Evolutionary conservation across 495 filamentous ascomycete genomes (phyloP), one percentile per base, ranked within the genome.

Genomic region (Podospora pseudocomata): DNA sequence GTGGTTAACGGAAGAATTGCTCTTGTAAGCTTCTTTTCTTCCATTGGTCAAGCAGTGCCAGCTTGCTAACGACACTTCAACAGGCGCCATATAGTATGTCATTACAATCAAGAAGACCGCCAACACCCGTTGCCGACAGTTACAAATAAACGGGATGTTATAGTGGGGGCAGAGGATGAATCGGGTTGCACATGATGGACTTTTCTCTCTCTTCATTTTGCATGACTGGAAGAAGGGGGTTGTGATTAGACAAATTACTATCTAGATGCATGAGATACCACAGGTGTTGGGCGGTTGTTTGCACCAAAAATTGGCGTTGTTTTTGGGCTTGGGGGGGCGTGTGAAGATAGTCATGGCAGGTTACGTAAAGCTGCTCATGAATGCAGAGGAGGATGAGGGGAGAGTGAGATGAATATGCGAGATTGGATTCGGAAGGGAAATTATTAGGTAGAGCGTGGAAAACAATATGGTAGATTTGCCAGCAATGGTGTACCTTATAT

Each of bases 1-100:
- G 91, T 99, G 68, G 96, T 91, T 76, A 95, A 94, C 76, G 96
- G 94, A 28, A 97, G 97, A 81, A 91, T 92, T 77, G 95, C 97
- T 65, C 76, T 98, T 78, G 95, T 96, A 84, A 79, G 92, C 15
- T 49, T 86, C 18, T 62, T 39, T 56, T 34, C 18, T 61, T 39
- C 18, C 15, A 1, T 39, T 23, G 39, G 5, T 44, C 55, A 23
- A 0, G 5, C 16, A 2, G 15, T n/a, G 5, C 26, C 2, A 19
- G 4, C 23, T 20, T 65, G 30, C 75, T 75, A 67, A 74, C 65
- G 15, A 54, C 0, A 26, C 26, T 15, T 26, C 44, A 49, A 60
- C 72, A 88, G 87, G 87, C 88, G 54, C 86, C 88, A 3, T 90
- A 88, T 72, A 88, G 85, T 73, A 89, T 90, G 86, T 88, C 86